Percentiles rank a stretch among this genome's conserved stretches.
phyloP scores from a whole-genome alignment of 768 basidiomycete genomes.

The Lactifluus echinatus region DNA sequence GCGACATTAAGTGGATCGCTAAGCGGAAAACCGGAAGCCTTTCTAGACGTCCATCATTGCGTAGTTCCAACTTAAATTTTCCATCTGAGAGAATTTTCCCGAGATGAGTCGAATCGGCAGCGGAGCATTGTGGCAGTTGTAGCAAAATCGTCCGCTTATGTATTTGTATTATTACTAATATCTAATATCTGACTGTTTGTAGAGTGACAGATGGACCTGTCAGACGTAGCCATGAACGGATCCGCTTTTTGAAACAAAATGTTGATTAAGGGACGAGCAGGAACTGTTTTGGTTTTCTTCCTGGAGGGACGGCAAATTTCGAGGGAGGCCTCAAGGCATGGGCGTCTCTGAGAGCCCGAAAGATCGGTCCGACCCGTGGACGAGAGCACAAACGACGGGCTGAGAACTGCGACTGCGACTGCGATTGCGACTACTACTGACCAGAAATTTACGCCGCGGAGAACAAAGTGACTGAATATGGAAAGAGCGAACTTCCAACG shows the following conservation, averaged over 20 bases:
- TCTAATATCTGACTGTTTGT: no score
- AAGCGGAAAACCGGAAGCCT: neutral
- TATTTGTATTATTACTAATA: no score
- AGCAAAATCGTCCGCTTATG: constrained; percentile 1
- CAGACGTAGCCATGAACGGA: constrained; percentile 7
- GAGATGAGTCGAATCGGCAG: constrained; percentile 3
- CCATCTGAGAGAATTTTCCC: neutral
- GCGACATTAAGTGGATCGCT: neutral
- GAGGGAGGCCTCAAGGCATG: neutral
- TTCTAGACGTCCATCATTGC: constrained; percentile 6
- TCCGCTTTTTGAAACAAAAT: neutral
- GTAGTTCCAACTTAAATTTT: constrained; percentile 16
- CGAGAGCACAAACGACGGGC: neutral
- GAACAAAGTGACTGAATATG: constrained; percentile 5
- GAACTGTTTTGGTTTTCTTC: constrained; percentile 3
- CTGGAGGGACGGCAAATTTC: neutral
- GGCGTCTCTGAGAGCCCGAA: neutral
- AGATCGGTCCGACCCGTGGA: neutral
- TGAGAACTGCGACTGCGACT: neutral
- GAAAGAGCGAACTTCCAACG: constrained; percentile 1
- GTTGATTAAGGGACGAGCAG: constrained; percentile 16
- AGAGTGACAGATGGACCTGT: constrained; percentile 16
- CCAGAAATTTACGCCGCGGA: constrained; percentile 13
- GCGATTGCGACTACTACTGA: neutral
- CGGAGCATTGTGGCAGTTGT: constrained; percentile 17